Conservation (phyloP, 2,329 filamentous ascomycete species). For the Podosphaera aphanis region DNA sequence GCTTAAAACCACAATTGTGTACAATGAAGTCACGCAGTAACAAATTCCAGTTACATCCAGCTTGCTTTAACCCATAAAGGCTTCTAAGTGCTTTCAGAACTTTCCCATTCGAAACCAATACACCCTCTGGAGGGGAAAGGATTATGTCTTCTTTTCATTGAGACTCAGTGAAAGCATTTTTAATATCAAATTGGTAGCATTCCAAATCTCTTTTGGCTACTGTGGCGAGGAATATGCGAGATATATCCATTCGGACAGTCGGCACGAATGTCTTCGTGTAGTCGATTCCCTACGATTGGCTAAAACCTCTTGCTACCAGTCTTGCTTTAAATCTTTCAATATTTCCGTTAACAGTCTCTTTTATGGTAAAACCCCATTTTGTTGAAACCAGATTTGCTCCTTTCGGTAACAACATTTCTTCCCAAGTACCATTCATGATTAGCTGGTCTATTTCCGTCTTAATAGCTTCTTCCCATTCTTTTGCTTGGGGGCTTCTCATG, state of each 20-base stretch:
- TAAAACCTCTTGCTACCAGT: neutral
- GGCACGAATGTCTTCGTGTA: neutral
- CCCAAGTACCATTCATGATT: neutral
- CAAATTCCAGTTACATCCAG: neutral
- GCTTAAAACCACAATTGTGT: neutral
- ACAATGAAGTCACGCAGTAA: neutral
- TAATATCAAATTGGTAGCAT: neutral
- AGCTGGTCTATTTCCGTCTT: neutral
- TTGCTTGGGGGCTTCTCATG: neutral
- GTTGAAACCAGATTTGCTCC: neutral
- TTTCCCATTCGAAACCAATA: neutral
- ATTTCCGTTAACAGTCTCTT: neutral
- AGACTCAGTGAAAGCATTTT: neutral
- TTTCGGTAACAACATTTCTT: neutral
- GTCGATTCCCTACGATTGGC: neutral
- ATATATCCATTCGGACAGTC: neutral
- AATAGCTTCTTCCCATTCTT: neutral
- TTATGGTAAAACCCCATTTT: constrained; percentile 1
- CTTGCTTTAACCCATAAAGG: neutral
- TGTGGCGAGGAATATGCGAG: neutral
- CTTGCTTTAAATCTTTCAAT: neutral
- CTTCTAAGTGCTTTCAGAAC: neutral
- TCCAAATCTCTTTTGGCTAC: neutral
- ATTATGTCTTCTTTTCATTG: neutral
- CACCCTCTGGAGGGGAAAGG: neutral